Evolutionary conservation across 1,284 basidiomycete genomes (phyloP), one percentile per base, ranked within the genome.

Genomic region (Moniliophthora roreri): DNA sequence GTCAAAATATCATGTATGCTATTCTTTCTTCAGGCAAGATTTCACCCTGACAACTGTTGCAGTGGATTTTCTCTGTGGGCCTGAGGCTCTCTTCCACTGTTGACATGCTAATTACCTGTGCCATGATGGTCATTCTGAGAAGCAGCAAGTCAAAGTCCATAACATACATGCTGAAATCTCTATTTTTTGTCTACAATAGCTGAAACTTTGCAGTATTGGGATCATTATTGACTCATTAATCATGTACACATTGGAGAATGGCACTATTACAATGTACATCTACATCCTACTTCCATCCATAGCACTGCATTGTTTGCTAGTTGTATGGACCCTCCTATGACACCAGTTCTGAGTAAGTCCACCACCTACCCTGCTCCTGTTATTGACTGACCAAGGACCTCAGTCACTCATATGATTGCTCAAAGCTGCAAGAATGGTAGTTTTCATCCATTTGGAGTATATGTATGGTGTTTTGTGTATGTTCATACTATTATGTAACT

Each of bases 241-340:
- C 6, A 4, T 53, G 11, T 41, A 42, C 9, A 53, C 52, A 2
- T 34, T 53, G 18, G 52, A 53, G 20, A 53, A 53, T 42, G 52
- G 52, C 18, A 46, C 52, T 10, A 48, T 53, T 24, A 53, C 52
- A 34, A 41, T 46, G 52, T 53, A 9, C 11, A 45, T 53, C n/a
- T 16, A 9, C n/a, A n/a, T n/a, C n/a, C n/a, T n/a, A n/a, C n/a
- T n/a, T n/a, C n/a, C n/a, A n/a, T n/a, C n/a, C 23, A 15, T 11
- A 18, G 15, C 16, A 8, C 1, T 32, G 2, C 11, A 28, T 47
- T 9, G 15, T 37, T 39, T 18, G n/a, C n/a, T n/a, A n/a, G n/a
- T n/a, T n/a, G n/a, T n/a, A n/a, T n/a, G n/a, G n/a, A n/a, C n/a
- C n/a, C n/a, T n/a, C n/a, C n/a, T n/a, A n/a, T n/a, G n/a, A n/a